These are phyloP conservation scores for Trichoderma asperelloides DNA, from an alignment of 495 filamentous ascomycete species.

Conservation along the genomic window DNA sequence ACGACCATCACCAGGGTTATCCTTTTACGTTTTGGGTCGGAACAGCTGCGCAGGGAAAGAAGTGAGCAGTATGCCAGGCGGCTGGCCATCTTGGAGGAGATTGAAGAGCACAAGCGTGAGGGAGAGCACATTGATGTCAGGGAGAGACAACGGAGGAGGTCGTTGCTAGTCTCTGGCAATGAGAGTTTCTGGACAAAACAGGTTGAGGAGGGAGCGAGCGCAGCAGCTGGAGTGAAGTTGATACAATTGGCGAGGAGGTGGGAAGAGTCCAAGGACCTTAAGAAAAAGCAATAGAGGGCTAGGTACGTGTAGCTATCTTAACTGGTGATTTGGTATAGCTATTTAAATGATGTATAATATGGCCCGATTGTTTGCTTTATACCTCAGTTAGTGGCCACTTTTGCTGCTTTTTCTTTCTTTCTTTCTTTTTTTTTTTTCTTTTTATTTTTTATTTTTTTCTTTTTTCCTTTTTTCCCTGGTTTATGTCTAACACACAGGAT, in stretches of 20 bases:
- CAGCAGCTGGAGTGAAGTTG: not conserved
- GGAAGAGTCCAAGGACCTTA: not conserved
- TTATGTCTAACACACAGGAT: no score
- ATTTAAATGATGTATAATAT: not conserved
- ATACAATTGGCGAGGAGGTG: not conserved
- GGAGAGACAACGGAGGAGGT: not conserved
- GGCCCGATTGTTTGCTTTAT: no score
- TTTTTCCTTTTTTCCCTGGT: no score
- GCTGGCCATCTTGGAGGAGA: constrained; percentile 5
- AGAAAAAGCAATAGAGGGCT: not conserved
- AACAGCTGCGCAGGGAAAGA: constrained; percentile 4
- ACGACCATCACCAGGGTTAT: not conserved
- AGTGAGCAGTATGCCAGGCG: constrained; percentile 11
- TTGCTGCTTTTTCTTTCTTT: no score
- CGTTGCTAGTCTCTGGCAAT: not conserved
- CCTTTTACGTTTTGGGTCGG: constrained; percentile 1
- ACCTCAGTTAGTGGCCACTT: no score
- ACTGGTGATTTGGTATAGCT: not conserved
- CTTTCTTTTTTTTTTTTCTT: no score
- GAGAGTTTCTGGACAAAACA: constrained; percentile 4
- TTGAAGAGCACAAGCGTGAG: constrained; percentile 7
- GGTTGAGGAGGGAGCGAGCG: not conserved
- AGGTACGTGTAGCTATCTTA: not conserved
- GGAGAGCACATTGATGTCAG: not conserved
- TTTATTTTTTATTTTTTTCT: no score